These are phyloP conservation scores for Penicillium brevicompactum DNA, from an alignment of 2,329 filamentous ascomycete genomes.

Conservation along the genomic window DNA sequence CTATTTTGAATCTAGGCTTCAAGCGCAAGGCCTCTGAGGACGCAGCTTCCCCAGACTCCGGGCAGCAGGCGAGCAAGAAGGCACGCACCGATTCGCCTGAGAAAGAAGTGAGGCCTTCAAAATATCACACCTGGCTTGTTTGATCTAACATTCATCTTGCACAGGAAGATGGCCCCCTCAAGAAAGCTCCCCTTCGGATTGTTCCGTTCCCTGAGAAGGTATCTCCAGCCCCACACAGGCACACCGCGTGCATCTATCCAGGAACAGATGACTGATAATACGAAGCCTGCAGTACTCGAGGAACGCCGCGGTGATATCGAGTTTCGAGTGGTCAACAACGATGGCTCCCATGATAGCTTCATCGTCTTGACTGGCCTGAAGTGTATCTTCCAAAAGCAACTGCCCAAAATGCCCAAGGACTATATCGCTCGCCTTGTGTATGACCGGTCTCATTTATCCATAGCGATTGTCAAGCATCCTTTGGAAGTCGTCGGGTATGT, in stretches of 20 bases:
- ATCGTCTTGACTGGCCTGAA: slow-evolving; percentile 96
- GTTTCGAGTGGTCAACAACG: slow-evolving; percentile 97
- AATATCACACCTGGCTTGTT: background rate
- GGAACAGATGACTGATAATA: slow-evolving; percentile 26
- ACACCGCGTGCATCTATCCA: background rate
- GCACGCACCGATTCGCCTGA: slow-evolving; percentile 51
- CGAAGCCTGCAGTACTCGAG: slow-evolving; percentile 82
- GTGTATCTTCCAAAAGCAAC: slow-evolving; percentile 96
- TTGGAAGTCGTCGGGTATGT: slow-evolving; percentile 78
- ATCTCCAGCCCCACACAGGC: slow-evolving; percentile 15
- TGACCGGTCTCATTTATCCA: slow-evolving; percentile 92
- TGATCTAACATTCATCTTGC: slow-evolving; percentile 14
- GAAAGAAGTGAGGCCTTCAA: slow-evolving; percentile 33
- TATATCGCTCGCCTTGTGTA: slow-evolving; percentile 98
- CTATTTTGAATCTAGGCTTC: slow-evolving; percentile 27
- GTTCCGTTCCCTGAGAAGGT: slow-evolving; percentile 92
- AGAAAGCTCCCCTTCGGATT: slow-evolving; percentile 60
- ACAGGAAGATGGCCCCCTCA: slow-evolving; percentile 40
- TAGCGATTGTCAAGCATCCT: slow-evolving; percentile 96
- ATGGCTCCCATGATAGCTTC: slow-evolving; percentile 80
- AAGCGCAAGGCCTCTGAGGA: slow-evolving; percentile 57
- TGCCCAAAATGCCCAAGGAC: slow-evolving; percentile 99
- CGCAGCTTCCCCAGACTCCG: slow-evolving; percentile 44
- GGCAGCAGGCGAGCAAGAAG: slow-evolving; percentile 48
- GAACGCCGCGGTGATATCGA: slow-evolving; percentile 94